Conservation (phyloP, 139 green algal genomes). For the Desmodesmus armatus region DNA sequence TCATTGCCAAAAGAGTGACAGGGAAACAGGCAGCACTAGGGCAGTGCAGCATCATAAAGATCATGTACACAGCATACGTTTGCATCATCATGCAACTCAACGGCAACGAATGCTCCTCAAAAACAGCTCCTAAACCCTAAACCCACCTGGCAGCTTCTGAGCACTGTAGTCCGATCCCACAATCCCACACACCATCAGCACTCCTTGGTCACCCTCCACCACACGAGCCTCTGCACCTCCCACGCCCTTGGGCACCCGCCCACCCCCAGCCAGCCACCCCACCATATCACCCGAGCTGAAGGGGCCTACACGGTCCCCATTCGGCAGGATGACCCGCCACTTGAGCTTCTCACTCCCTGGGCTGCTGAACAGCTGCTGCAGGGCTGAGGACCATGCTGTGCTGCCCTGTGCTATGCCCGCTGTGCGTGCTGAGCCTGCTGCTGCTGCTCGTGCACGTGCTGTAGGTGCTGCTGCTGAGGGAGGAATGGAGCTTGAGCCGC, state of each 20-base stretch:
- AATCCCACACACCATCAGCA: slow-evolving; percentile 4
- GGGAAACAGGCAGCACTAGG: too few relatives aligned
- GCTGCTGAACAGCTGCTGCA: not conserved
- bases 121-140: too few relatives aligned
- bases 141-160: slow-evolving; percentile 26
- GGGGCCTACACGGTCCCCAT: not conserved
- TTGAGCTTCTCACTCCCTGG: not conserved
- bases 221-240: not conserved
- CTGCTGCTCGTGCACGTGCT: too few relatives aligned
- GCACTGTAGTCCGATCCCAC: slow-evolving; percentile 3
- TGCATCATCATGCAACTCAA: too few relatives aligned
- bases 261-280: not conserved
- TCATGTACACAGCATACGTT: too few relatives aligned
- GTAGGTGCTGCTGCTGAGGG: too few relatives aligned
- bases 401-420: not conserved
- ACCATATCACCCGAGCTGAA: not conserved
- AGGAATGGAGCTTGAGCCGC: too few relatives aligned
- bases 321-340: not conserved
- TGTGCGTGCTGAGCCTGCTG: not conserved
- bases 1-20: too few relatives aligned
- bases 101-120: too few relatives aligned
- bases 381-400: not conserved
- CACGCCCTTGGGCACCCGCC: not conserved
- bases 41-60: too few relatives aligned
- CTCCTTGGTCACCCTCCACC: not conserved